Conservation (phyloP, 768 basidiomycete species). For the Tubosaeta brunneosetosa region DNA sequence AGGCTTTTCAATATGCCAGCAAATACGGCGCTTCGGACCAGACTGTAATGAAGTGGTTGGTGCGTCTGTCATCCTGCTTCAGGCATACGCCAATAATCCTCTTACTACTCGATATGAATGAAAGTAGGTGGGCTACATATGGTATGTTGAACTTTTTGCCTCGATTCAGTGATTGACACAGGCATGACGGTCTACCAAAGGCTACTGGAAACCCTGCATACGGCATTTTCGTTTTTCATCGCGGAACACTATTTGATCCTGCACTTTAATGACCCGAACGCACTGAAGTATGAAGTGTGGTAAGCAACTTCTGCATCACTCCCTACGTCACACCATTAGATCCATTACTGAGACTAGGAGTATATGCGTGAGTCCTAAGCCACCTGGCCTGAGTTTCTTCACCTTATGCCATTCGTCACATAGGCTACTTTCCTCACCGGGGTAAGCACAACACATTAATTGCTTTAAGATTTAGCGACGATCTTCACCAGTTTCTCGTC, state of each 20-base stretch:
- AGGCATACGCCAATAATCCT: background rate
- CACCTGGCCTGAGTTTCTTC: background rate
- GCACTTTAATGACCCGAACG: conserved; percentile 3
- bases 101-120: background rate
- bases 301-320: background rate
- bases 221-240: conserved; percentile 10
- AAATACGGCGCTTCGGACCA: conserved; percentile 7
- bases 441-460: background rate
- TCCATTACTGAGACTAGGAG: conserved; percentile 1
- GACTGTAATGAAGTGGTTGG: conserved; percentile 9
- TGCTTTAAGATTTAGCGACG: background rate
- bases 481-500: background rate
- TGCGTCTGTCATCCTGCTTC: conserved; percentile 3
- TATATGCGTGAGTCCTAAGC: conserved; percentile 4
- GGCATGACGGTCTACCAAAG: background rate
- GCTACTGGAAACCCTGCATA: conserved; percentile 13
- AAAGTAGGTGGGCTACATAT: conserved; percentile 10
- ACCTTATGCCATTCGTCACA: background rate
- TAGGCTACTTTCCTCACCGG: conserved; percentile 8
- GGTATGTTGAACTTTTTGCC: conserved; percentile 1
- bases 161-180: background rate
- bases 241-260: conserved; percentile 14
- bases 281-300: conserved; percentile 9
- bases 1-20: conserved; percentile 10
- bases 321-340: background rate